phyloP scores from a whole-genome alignment of 352 stramenopile genomes.

The Globisporangium radiosum region DNA sequence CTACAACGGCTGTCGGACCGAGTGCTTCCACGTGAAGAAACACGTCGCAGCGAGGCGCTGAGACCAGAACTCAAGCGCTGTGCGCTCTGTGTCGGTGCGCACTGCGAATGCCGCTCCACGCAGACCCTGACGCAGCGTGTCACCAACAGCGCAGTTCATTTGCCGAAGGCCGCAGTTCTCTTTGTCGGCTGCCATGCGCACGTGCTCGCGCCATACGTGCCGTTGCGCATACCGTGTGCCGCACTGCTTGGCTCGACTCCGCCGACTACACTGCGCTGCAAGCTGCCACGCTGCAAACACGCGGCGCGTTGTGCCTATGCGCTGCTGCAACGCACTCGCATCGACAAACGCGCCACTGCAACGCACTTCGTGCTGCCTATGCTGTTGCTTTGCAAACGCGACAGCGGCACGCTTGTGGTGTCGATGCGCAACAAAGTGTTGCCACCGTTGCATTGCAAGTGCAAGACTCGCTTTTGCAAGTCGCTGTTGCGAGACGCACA shows the following conservation, averaged over 20 bases:
- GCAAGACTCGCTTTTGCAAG: not conserved
- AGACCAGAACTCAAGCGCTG: conserved; percentile 4
- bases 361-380: not conserved
- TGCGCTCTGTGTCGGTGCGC: not conserved
- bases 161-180: no score
- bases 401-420: conserved; percentile 2
- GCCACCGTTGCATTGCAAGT: conserved; percentile 3
- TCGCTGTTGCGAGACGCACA: conserved; percentile 1
- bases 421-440: not conserved
- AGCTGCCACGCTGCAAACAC: not conserved
- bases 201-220: no score
- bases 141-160: no score
- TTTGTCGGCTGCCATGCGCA: no score
- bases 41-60: not conserved
- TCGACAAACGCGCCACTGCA: not conserved
- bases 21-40: conserved; percentile 11
- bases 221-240: no score
- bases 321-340: no score
- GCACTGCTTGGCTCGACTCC: not conserved
- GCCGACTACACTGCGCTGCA: not conserved
- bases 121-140: no score
- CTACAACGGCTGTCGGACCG: not conserved
- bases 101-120: no score
- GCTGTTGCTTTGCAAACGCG: conserved; percentile 1
- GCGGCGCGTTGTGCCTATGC: not conserved